phyloP scores from a whole-genome alignment of 75 land plant species.

The Pinus taeda region DNA sequence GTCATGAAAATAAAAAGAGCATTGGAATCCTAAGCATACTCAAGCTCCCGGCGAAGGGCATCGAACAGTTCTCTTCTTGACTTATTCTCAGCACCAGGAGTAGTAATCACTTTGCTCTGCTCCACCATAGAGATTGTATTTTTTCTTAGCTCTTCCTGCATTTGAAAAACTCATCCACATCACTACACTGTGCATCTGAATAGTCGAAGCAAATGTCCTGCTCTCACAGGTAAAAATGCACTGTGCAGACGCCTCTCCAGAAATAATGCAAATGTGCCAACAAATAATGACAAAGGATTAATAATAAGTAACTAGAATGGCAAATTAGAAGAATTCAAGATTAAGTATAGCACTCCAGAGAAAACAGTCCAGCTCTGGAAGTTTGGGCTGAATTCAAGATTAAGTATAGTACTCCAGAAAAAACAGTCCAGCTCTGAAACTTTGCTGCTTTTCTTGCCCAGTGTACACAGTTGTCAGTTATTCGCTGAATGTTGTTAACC shows the following conservation, averaged over 20 bases:
- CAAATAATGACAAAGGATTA: background rate
- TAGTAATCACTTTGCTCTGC: slow-evolving; percentile 82
- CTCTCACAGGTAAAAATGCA: background rate
- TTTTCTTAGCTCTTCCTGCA: slow-evolving; percentile 89
- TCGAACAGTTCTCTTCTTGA: slow-evolving; percentile 88
- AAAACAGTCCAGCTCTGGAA: too few species aligned
- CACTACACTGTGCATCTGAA: background rate
- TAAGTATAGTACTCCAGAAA: too few species aligned
- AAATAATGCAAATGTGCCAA: background rate
- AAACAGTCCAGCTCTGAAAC: too few species aligned
- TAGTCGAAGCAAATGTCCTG: background rate
- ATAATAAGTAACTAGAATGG: background rate
- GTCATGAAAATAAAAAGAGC: slow-evolving; percentile 6
- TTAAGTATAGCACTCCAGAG: background rate
- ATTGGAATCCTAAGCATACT: slow-evolving; percentile 49
- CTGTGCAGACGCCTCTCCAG: background rate
- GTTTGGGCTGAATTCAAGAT: too few species aligned
- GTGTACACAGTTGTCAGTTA: too few species aligned
- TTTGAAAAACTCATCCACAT: background rate
- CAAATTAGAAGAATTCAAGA: background rate
- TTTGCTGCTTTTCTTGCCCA: too few species aligned
- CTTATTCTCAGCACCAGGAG: slow-evolving; percentile 94
- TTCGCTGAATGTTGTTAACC: too few species aligned
- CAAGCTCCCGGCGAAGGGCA: slow-evolving; percentile 83
- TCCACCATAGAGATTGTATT: slow-evolving; percentile 86